Base-by-base conservation (phyloP, 2,329 filamentous ascomycete genomes). In the Fusarium zealandicum region DNA sequence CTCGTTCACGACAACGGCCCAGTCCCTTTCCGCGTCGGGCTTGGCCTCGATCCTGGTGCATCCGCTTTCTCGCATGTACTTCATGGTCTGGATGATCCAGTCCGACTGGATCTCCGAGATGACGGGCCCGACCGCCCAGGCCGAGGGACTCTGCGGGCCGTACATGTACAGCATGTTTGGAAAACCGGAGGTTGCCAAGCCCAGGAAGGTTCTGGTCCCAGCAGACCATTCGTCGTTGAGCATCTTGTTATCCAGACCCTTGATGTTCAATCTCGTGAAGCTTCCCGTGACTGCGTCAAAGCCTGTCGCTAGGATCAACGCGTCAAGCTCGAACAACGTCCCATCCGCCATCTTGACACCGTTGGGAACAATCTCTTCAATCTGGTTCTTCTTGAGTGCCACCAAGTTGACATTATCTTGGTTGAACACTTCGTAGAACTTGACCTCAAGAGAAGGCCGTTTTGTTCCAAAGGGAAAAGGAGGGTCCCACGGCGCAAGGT, bases 291-390 rank as follows among this genome's bases (percentile, higher is more conserved):
- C 39, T 4, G 59, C 39, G 38, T 63, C 59, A 5, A 61, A 63
- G 1, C 59, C 59, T 1, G 59, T 63, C 6, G 57, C 59, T 33
- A 76, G 68, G 47, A 74, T 68, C 28, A 79, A 58, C 6, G 75
- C 66, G 47, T 79, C 77, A 5, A 71, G 54, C 11, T 58, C 55
- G 30, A 73, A 57, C 2, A 71, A 58, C 1, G 69, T 71, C 3
- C 73, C 72, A 14, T 73, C 70, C 1, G n/a, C 9, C 0, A 71
- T 70, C 18, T 59, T 58, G 38, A 80, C 69, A 0, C 78, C 78
- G 0, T 61, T 70, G 3, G 69, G 62, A 0, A 69, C 73, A 17
- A 80, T 66, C 4, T 65, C 60, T 4, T 68, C 64, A 10, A 65
- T 65, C 0, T 60, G 57, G 4, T 57, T 43, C 18, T 64, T 60